phyloP scores from a whole-genome alignment of 495 filamentous ascomycete genomes.

The Astrothelium subdiscretum region DNA sequence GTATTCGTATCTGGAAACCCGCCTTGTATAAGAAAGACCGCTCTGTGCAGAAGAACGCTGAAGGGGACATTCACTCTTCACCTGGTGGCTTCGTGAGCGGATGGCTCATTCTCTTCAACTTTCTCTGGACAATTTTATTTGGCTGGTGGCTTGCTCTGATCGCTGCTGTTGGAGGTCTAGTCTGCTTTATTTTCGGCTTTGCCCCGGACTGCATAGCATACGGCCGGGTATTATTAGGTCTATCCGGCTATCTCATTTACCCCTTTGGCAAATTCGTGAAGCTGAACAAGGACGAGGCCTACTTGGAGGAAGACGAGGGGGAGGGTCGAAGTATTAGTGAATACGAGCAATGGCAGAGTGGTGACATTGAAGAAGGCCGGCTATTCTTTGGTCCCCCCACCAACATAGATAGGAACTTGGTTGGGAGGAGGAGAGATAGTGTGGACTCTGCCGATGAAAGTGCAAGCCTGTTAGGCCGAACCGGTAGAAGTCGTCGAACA shows the following conservation, averaged over 20 bases:
- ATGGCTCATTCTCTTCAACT: conserved; percentile 75
- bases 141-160: conserved; percentile 93
- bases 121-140: conserved; percentile 83
- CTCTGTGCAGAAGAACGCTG: conserved; percentile 90
- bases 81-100: conserved; percentile 78
- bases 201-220: conserved; percentile 74
- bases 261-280: conserved; percentile 95
- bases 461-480: conserved; percentile 75
- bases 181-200: conserved; percentile 62
- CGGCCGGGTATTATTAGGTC: conserved; percentile 69
- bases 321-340: conserved; percentile 98
- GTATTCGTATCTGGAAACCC: conserved; percentile 97
- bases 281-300: conserved; percentile 84
- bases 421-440: conserved; percentile 82
- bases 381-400: conserved; percentile 81
- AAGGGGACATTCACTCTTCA: conserved; percentile 93
- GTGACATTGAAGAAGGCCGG: conserved; percentile 87
- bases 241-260: conserved; percentile 82
- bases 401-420: conserved; percentile 58
- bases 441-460: conserved; percentile 81
- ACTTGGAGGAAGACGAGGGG: conserved; percentile 93
- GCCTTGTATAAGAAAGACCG: conserved; percentile 95
- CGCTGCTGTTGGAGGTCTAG: conserved; percentile 55
- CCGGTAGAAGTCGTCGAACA: conserved; percentile 33
- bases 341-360: conserved; percentile 98